Evolutionary conservation across 495 filamentous ascomycete genomes (phyloP).

Genomic region (Hyaloscypha hepaticicola): DNA sequence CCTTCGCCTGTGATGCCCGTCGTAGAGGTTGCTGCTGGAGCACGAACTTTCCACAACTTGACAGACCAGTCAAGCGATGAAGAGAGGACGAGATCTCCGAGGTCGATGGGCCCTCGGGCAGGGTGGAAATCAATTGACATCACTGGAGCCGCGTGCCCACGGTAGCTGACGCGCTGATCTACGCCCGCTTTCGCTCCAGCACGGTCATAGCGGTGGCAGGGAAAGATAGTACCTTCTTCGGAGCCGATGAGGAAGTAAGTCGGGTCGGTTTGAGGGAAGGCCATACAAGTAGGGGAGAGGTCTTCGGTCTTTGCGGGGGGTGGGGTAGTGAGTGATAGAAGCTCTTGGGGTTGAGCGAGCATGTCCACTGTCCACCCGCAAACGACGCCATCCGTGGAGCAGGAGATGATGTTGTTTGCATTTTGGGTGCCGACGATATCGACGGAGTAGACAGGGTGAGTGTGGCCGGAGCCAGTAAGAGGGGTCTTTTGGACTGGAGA

Average conservation of each 20-base stretch:
- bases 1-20: slow-evolving; percentile 43
- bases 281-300: slow-evolving; percentile 92
- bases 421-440: slow-evolving; percentile 97
- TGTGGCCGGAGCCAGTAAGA: slow-evolving; percentile 87
- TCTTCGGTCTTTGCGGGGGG: slow-evolving; percentile 89
- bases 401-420: slow-evolving; percentile 95
- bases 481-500: slow-evolving; percentile 94
- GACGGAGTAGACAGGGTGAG: slow-evolving; percentile 93
- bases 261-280: slow-evolving; percentile 91
- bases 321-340: slow-evolving; percentile 81
- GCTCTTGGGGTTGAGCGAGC: slow-evolving; percentile 92
- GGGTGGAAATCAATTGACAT: slow-evolving; percentile 97
- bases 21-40: slow-evolving; percentile 65
- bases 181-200: slow-evolving; percentile 95
- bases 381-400: slow-evolving; percentile 93
- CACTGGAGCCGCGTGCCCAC: slow-evolving; percentile 87
- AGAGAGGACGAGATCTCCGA: slow-evolving; percentile 90
- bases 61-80: slow-evolving; percentile 93
- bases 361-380: slow-evolving; percentile 98
- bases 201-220: slow-evolving; percentile 94
- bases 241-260: slow-evolving; percentile 97
- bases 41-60: slow-evolving; percentile 90
- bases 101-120: slow-evolving; percentile 82
- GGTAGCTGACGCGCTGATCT: slow-evolving; percentile 79
- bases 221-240: slow-evolving; percentile 93